Base-by-base conservation (phyloP, 164 flowering plant species). In the Protea cynaroides region DNA sequence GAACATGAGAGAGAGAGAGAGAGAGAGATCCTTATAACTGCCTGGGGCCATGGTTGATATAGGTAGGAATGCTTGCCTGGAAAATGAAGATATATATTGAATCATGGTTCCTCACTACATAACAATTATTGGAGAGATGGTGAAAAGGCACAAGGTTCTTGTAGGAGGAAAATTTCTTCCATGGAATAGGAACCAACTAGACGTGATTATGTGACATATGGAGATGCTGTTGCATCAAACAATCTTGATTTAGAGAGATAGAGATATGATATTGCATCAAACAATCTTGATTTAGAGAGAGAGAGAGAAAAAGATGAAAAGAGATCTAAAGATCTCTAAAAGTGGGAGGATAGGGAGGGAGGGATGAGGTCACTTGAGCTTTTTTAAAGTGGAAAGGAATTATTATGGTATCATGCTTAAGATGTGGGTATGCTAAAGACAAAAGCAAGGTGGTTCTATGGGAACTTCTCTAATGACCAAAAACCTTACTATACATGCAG, bases 361-460 rank as follows among this genome's bases (percentile, higher is more conserved):
- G 62, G 50, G 68, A 67, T 74, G 78, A 72, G 68, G 67, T 65
- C 71, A 76, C 67, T 63, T 56, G 38, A 34, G 29, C 8, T 64
- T 40, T 67, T 74, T 63, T 56, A 29, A 49, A 70, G 68, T 71
- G 56, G 78, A 64, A 56, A 63, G 66, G 64, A 61, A 77, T 79
- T 38, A 79, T 76, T 67, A 67, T 36, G 43, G 78, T 63, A 74
- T 79, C 73, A 74, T 79, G 80, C 78, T 70, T 67, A 62, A 55
- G 61, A 67, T 56, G 69, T 56, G 75, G 67, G 60, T 46, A 29
- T 60, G 74, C 59, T 54, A 70, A 54, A 68, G 62, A 72, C 71
- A 78, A 74, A 62, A 66, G 62, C 25, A 60, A 64, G 18, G 25
- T 2, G 34, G 34, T 29, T 29, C 34, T 5, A 2, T 29, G 5